A percentile compares a stretch with the other conserved stretches of the same genome.
phyloP scores from a whole-genome alignment of 768 basidiomycete species.

The Hericium rajendrae region DNA sequence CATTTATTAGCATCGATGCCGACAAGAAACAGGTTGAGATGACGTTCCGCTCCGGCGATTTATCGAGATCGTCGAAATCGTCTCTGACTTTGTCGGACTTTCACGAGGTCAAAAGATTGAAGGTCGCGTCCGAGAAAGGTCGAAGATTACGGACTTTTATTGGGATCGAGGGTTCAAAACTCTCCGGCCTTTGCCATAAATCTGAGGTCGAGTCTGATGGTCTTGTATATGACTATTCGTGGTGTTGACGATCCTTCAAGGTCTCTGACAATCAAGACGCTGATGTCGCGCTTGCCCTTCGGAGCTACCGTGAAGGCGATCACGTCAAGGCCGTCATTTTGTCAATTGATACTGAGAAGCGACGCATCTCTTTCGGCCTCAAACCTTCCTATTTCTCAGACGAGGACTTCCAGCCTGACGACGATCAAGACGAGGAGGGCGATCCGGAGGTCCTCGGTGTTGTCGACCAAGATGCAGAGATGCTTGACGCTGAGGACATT shows the following conservation, averaged over 20 bases:
- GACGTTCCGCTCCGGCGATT: conserved; percentile 67
- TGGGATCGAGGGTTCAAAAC: conserved; percentile 72
- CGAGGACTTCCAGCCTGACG: conserved; percentile 42
- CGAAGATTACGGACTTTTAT: conserved; percentile 92
- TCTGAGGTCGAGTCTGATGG: conserved; percentile 51
- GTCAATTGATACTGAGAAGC: conserved; percentile 64
- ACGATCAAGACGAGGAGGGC: conserved; percentile 21
- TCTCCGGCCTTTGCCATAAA: conserved; percentile 90
- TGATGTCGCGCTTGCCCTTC: conserved; percentile 68
- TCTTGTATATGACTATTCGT: neutral
- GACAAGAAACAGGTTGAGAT: conserved; percentile 81
- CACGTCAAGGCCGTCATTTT: conserved; percentile 71
- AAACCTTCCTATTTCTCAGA: conserved; percentile 82
- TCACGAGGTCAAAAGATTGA: conserved; percentile 69
- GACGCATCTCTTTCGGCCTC: conserved; percentile 71
- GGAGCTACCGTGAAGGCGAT: conserved; percentile 80
- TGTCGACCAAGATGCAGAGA: conserved; percentile 20
- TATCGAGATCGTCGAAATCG: conserved; percentile 29
- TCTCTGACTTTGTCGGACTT: conserved; percentile 45
- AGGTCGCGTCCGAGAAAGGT: conserved; percentile 71
- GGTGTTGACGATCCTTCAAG: conserved; percentile 27
- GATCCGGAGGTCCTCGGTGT: conserved; percentile 23
- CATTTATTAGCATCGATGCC: conserved; percentile 49
- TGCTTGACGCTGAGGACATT: conserved; percentile 18
- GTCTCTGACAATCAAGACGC: conserved; percentile 82